phyloP scores from a whole-genome alignment of 495 filamentous ascomycete species.

The Tuber microsphaerosporum region DNA sequence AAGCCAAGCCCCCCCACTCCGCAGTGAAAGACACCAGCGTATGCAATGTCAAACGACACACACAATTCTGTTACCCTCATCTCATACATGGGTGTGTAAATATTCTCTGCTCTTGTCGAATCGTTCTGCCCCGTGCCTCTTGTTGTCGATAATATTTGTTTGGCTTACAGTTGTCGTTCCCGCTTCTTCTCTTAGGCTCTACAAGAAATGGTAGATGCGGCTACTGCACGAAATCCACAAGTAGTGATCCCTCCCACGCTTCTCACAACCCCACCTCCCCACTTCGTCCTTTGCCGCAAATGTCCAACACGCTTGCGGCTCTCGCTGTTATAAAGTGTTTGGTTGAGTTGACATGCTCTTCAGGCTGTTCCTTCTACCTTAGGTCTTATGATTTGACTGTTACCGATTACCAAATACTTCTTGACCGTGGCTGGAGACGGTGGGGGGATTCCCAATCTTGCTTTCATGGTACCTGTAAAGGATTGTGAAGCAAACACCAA shows the following conservation, averaged over 20 bases:
- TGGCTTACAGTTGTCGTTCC: constrained; percentile 27
- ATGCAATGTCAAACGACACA: constrained; percentile 38
- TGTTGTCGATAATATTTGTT: constrained; percentile 21
- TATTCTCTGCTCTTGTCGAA: constrained; percentile 36
- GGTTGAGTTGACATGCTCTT: constrained; percentile 25
- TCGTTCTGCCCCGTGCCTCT: constrained; percentile 36
- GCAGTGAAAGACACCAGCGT: constrained; percentile 24
- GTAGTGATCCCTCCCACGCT: constrained; percentile 43
- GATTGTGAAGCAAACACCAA: constrained; percentile 1
- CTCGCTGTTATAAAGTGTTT: background rate
- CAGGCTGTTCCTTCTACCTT: constrained; percentile 82
- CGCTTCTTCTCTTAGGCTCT: constrained; percentile 22
- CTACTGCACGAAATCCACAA: constrained; percentile 52
- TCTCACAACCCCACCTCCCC: background rate
- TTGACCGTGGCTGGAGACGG: constrained; percentile 87
- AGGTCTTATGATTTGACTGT: constrained; percentile 60
- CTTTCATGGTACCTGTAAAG: constrained; percentile 18
- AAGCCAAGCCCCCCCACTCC: constrained; percentile 36
- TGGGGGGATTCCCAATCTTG: constrained; percentile 46
- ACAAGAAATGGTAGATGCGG: constrained; percentile 45
- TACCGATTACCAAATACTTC: constrained; percentile 67
- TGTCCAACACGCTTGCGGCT: background rate
- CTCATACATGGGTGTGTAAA: constrained; percentile 36
- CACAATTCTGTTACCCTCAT: constrained; percentile 38
- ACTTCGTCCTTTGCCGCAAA: background rate